Base-by-base conservation (phyloP, 148 eudicot genomes). In the Rheum nobile region DNA sequence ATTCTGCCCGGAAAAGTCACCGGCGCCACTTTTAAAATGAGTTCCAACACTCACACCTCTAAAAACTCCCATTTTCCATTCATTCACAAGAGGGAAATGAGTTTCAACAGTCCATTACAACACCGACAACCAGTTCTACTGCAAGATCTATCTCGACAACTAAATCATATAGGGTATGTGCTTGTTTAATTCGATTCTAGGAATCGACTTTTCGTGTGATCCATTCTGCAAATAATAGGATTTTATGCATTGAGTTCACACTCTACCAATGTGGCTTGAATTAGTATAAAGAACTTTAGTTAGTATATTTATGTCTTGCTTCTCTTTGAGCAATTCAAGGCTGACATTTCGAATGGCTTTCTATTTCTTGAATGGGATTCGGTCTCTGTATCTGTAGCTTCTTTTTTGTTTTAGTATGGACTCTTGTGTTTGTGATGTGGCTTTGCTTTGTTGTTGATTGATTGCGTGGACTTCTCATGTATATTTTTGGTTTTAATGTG, bases 21-120 rank as follows among this genome's bases (percentile, higher is more conserved):
- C n/a, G n/a, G n/a, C n/a, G n/a, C n/a, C n/a, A n/a, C n/a, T n/a
- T n/a, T n/a, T n/a, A n/a, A n/a, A n/a, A n/a, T n/a, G n/a, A n/a
- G n/a, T n/a, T n/a, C n/a, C n/a, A n/a, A n/a, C n/a, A n/a, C 87
- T 95, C 74, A 95, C 98, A 80, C 98, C 98, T 81, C 98, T 97
- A 39, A 97, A 88, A 83, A 95, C 98, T 75, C 97, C 98, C 57
- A 80, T 95, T 75, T 82, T 83, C 79, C 84, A 90, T 77, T n/a
- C n/a, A n/a, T n/a, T 77, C 92, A 14, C 78, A 86, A 1, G 90
- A 90, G 86, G 85, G 80, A 84, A 88, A 70, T 55, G 92, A 88
- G 67, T 85, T 87, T 82, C 91, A 83, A 76, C 77, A 82, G 38
- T 80, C 71, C 29, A 21, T 80, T 69, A 84, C 82, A 28, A 82